Evolutionary conservation across 176 grass and related monocot species (phyloP), one percentile per base, ranked within the genome.

Genomic region (Coix lacrymajobi): DNA sequence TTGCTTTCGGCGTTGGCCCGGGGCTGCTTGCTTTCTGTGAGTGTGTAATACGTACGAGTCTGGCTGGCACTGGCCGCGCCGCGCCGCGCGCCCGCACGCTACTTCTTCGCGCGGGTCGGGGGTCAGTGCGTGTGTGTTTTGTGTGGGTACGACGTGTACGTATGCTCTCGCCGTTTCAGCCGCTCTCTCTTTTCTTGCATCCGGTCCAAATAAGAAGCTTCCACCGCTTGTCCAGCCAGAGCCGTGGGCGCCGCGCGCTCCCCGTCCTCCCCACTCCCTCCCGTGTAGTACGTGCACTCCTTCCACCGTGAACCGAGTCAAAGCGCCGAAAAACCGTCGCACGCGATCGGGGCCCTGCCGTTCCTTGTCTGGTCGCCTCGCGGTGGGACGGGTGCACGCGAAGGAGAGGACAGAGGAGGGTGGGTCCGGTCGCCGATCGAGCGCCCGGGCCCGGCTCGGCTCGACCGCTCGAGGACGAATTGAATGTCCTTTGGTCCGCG

Each of bases 121-220:
- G 33, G 33, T 51, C 11, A 13, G 76, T 5, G 3, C 0, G 28
- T 7, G 28, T 65, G 4, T 62, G 65, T 13, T 13, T 19, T 13
- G 29, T 28, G 31, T 56, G 25, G 20, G 4, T 58, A 24, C 8
- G 57, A 13, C 52, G 20, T 20, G 17, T 51, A 51, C 48, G 17
- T 51, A 20, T 45, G 43, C 16, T 13, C 17, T 13, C 17, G 3
- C 4, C 20, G 26, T 52, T n/a, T 54, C 7, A 54, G 51, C 51
- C 22, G 20, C 52, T n/a, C 22, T 56, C 24, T n/a, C 52, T 10
- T n/a, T 56, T n/a, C 52, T 10, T n/a, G 52, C 66, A 6, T 20
- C 43, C 36, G 71, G 71, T 85, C 81, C 81, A 88, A 85, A 88
- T 75, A 75, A 79, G 86, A 92, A 88, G 86, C 90, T 88, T 88